phyloP scores from a whole-genome alignment of 179 eudicot genomes.

The Beta lomatogona region DNA sequence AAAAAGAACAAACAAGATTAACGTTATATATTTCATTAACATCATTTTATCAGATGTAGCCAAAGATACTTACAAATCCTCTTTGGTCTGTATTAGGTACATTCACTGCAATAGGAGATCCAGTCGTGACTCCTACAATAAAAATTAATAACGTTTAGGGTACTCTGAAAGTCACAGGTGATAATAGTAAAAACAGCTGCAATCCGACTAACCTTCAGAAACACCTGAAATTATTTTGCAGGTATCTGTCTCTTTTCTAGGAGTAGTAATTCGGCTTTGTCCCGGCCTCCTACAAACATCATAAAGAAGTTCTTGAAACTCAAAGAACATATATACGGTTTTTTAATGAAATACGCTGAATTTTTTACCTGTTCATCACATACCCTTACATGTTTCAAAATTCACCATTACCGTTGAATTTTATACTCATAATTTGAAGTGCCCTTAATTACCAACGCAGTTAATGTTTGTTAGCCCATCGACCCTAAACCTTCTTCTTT shows the following conservation, averaged over 20 bases:
- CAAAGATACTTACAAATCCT: slow-evolving; percentile 68
- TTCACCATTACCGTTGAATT: too few species aligned
- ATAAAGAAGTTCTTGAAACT: slow-evolving; percentile 1
- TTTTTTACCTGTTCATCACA: too few species aligned
- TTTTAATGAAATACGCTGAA: too few species aligned
- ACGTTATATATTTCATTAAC: background rate
- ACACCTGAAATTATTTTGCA: slow-evolving; percentile 79
- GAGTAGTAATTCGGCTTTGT: slow-evolving; percentile 95
- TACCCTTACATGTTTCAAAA: too few species aligned
- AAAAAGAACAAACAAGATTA: background rate
- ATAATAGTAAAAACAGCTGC: background rate
- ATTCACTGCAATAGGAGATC: slow-evolving; percentile 79
- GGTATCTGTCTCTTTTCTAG: slow-evolving; percentile 96
- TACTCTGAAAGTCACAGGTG: background rate
- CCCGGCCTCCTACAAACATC: slow-evolving; percentile 84
- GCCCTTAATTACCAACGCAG: too few species aligned
- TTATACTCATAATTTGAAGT: too few species aligned
- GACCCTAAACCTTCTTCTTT: too few species aligned
- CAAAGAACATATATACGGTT: background rate
- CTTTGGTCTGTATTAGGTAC: slow-evolving; percentile 98
- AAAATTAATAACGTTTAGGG: slow-evolving; percentile 29
- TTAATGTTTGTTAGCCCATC: too few species aligned
- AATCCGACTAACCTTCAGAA: slow-evolving; percentile 66
- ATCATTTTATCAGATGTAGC: background rate
- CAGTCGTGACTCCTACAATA: slow-evolving; percentile 65